A percentile compares a stretch with the other conserved stretches of the same genome.
phyloP scores from a whole-genome alignment of 257 asterid genomes.

The Solanum sitiens region DNA sequence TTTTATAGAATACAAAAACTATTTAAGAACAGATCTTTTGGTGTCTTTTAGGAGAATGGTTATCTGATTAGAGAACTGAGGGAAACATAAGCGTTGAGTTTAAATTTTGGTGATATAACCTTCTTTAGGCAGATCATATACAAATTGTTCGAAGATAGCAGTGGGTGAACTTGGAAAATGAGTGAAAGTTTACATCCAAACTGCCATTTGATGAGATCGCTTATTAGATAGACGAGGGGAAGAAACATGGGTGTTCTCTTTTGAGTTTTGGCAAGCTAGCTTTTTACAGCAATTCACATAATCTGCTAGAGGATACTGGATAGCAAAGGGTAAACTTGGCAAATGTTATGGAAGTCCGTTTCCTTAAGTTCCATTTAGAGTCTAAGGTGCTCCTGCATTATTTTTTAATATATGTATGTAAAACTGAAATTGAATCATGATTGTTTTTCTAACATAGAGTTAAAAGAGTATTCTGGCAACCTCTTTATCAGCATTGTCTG shows the following conservation, averaged over 20 bases:
- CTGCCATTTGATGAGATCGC: neutral
- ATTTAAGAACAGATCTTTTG: neutral
- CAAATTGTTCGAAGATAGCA: neutral
- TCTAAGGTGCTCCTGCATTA: neutral
- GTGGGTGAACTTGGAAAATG: neutral
- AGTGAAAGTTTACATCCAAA: neutral
- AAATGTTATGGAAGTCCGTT: neutral
- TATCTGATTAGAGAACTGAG: neutral
- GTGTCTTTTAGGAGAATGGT: neutral
- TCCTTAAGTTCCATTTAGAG: neutral
- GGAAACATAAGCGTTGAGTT: neutral
- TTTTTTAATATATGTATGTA: neutral
- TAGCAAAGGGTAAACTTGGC: neutral
- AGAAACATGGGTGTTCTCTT: neutral
- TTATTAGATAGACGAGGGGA: neutral
- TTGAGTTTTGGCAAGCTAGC: neutral
- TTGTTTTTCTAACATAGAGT: neutral
- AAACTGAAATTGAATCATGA: neutral
- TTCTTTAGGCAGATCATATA: neutral
- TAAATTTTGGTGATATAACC: neutral
- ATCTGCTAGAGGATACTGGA: neutral
- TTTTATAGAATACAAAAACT: neutral
- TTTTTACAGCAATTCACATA: neutral
- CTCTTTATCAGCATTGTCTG: neutral
- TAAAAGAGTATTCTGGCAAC: neutral